phyloP scores from a whole-genome alignment of 441 rosid species.

The Gossypium schwendimanii region DNA sequence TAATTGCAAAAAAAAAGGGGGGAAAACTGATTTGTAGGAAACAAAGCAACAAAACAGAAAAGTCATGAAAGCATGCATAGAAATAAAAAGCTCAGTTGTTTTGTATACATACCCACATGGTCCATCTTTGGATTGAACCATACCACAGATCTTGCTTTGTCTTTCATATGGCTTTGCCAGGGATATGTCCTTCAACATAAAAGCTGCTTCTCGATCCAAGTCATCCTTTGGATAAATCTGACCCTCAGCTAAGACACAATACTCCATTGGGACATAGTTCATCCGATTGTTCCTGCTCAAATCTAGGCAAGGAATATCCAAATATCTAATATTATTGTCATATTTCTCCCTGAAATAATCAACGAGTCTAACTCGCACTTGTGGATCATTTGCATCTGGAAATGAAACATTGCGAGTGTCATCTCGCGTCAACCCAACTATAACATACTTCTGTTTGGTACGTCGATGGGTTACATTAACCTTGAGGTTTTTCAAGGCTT shows the following conservation, averaged over 20 bases:
- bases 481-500: constrained; percentile 33
- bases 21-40: background rate
- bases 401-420: constrained; percentile 29
- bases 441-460: constrained; percentile 39
- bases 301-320: constrained; percentile 48
- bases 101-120: constrained; percentile 42
- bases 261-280: constrained; percentile 52
- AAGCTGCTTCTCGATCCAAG: constrained; percentile 26
- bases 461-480: constrained; percentile 42
- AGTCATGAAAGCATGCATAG: background rate
- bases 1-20: background rate
- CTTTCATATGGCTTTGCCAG: constrained; percentile 32
- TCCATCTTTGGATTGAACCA: constrained; percentile 31
- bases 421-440: constrained; percentile 35
- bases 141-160: constrained; percentile 26
- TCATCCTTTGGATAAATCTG: constrained; percentile 44
- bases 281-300: constrained; percentile 31
- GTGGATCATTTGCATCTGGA: constrained; percentile 24
- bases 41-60: background rate
- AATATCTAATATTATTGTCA: constrained; percentile 17
- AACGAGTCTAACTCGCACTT: constrained; percentile 21
- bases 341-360: constrained; percentile 44
- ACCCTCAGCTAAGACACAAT: constrained; percentile 47
- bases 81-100: background rate
- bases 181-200: constrained; percentile 33